Conservation (phyloP, 225 moss, liverwort and hornwort species). For the Neckera pumila region DNA sequence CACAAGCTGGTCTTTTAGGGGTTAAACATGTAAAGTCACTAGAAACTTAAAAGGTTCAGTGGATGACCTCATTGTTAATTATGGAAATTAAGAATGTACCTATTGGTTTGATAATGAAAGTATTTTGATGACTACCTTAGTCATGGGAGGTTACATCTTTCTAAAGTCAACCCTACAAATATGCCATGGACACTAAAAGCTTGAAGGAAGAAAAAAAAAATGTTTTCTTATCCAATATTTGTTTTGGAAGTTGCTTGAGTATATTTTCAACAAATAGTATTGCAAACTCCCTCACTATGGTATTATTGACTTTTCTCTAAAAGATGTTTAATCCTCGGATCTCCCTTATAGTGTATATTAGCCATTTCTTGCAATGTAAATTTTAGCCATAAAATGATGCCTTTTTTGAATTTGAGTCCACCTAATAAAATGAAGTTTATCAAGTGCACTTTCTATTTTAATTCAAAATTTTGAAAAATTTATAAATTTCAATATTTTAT, state of each 20-base stretch:
- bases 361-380: neutral
- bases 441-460: fast-evolving
- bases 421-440: neutral
- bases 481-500: neutral
- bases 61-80: no score
- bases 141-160: fast-evolving
- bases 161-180: fast-evolving
- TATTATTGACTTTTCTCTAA: neutral
- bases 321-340: neutral
- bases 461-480: neutral
- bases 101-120: fast-evolving
- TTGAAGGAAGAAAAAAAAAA: neutral
- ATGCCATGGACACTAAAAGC: neutral
- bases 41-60: no score
- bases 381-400: neutral
- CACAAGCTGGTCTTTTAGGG: no score
- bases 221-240: fast-evolving
- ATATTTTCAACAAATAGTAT: neutral
- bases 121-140: neutral
- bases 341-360: neutral
- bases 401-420: neutral
- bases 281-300: neutral
- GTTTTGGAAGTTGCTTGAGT: neutral
- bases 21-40: no score
- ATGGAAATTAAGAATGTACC: no score